phyloP scores from a whole-genome alignment of 169 alveolate species.

The Besnoitia besnoiti region DNA sequence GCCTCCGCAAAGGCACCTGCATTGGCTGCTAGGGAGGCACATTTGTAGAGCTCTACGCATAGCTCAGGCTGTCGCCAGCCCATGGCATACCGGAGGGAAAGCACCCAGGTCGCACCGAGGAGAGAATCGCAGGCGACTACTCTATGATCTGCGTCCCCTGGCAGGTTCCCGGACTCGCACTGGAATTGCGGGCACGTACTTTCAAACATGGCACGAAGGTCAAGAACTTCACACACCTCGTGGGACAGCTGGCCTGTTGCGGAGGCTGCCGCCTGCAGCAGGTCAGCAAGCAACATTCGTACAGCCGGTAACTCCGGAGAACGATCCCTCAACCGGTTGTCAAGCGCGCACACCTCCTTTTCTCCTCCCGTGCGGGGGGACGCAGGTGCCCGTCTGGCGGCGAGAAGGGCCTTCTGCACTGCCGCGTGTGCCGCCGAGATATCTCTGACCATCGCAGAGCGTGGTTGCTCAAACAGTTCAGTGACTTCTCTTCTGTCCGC shows the following conservation, averaged over 20 bases:
- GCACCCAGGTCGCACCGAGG: constrained; percentile 26
- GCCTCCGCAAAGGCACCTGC: neutral
- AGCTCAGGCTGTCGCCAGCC: constrained; percentile 4
- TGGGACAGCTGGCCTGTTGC: constrained; percentile 1
- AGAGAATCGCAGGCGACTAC: neutral
- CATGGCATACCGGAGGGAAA: neutral
- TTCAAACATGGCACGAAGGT: neutral
- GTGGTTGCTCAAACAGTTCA: neutral
- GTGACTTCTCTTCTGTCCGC: neutral
- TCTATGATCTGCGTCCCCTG: neutral
- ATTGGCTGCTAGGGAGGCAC: neutral
- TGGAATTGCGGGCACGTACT: neutral
- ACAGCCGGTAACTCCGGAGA: neutral
- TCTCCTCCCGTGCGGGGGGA: neutral
- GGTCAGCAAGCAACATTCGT: neutral
- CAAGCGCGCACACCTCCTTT: too few relatives aligned
- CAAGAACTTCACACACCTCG: neutral
- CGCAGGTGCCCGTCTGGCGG: neutral
- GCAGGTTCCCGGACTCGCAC: neutral
- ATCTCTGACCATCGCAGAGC: neutral
- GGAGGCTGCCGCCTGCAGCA: neutral
- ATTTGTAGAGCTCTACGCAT: neutral
- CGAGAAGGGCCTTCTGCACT: neutral
- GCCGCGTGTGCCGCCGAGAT: neutral
- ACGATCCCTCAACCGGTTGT: neutral